phyloP scores from a whole-genome alignment of 768 basidiomycete genomes.

The Boletellus ananas region DNA sequence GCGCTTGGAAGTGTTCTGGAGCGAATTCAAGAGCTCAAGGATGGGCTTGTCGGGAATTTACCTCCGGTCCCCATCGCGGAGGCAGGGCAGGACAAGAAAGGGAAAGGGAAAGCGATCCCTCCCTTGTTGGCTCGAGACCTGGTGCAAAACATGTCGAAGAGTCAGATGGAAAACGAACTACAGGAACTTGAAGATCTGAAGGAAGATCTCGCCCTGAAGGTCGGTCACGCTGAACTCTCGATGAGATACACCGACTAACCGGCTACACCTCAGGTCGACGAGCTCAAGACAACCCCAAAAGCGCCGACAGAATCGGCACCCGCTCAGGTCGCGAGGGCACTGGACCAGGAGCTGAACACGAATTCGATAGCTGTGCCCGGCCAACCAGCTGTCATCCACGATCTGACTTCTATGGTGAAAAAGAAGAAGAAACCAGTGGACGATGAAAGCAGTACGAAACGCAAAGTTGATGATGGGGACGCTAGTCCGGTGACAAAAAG shows the following conservation, averaged over 20 bases:
- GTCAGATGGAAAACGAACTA: slow-evolving; percentile 74
- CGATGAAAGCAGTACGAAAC: slow-evolving; percentile 47
- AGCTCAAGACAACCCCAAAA: slow-evolving; percentile 78
- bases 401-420: slow-evolving; percentile 79
- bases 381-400: slow-evolving; percentile 56
- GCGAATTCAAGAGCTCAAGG: slow-evolving; percentile 58
- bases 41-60: slow-evolving; percentile 37
- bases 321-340: slow-evolving; percentile 62
- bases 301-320: slow-evolving; percentile 59
- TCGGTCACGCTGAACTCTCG: slow-evolving; percentile 19
- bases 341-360: slow-evolving; percentile 67
- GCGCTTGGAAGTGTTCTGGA: slow-evolving; percentile 76
- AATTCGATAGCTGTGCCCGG: slow-evolving; percentile 33
- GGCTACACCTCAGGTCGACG: slow-evolving; percentile 67
- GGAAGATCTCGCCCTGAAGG: slow-evolving; percentile 85
- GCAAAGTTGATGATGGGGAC: slow-evolving; percentile 65
- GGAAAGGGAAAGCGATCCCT: slow-evolving; percentile 70
- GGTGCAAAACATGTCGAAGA: slow-evolving; percentile 62
- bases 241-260: not conserved
- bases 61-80: slow-evolving; percentile 30
- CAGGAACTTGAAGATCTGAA: slow-evolving; percentile 74
- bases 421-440: slow-evolving; percentile 67
- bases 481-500: slow-evolving; percentile 55
- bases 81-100: slow-evolving; percentile 45
- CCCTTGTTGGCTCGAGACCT: slow-evolving; percentile 40